Percentiles rank a stretch among this genome's conserved stretches.
Conservation (phyloP, 2,329 filamentous ascomycete species). For the Bipolaris zeicola region DNA sequence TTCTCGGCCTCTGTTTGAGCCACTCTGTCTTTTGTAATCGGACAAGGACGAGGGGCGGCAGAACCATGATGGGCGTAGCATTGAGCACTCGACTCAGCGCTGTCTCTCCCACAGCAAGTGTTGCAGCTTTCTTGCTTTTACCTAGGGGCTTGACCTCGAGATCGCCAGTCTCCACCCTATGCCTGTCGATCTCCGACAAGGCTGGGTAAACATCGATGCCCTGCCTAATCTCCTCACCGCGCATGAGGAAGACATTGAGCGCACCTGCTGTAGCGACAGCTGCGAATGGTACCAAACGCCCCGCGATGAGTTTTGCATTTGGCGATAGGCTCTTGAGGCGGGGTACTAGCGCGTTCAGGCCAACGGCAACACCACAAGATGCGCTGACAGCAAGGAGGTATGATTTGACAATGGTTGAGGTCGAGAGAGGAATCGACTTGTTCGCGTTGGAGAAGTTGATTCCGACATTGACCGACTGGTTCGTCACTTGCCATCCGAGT, state of each 20-base stretch:
- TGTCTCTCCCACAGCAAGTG: constrained; percentile 89
- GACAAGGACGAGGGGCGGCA: constrained; percentile 86
- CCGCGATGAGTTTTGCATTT: constrained; percentile 74
- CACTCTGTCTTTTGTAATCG: constrained; percentile 82
- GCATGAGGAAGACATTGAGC: constrained; percentile 97
- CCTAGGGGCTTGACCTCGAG: constrained; percentile 70
- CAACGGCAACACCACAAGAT: constrained; percentile 90
- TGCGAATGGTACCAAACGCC: constrained; percentile 92
- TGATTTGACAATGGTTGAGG: constrained; percentile 80
- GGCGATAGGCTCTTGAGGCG: constrained; percentile 78
- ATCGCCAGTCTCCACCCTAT: constrained; percentile 67
- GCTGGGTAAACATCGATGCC: constrained; percentile 94
- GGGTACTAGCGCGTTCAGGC: constrained; percentile 87
- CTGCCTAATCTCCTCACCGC: constrained; percentile 88
- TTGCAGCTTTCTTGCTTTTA: constrained; percentile 85
- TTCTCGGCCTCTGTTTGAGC: constrained; percentile 75
- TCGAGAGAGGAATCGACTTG: constrained; percentile 89
- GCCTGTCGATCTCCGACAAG: constrained; percentile 71
- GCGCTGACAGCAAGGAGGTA: constrained; percentile 92
- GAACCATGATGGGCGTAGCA: constrained; percentile 94
- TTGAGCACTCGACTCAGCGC: constrained; percentile 91
- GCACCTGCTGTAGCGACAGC: constrained; percentile 90
- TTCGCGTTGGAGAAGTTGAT: constrained; percentile 98
- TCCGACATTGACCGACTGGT: constrained; percentile 97
- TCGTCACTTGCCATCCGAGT: constrained; percentile 91